Evolutionary conservation across 306 rosid species (phyloP), one percentile per base, ranked within the genome.

Genomic region (Spatholobus suberectus): DNA sequence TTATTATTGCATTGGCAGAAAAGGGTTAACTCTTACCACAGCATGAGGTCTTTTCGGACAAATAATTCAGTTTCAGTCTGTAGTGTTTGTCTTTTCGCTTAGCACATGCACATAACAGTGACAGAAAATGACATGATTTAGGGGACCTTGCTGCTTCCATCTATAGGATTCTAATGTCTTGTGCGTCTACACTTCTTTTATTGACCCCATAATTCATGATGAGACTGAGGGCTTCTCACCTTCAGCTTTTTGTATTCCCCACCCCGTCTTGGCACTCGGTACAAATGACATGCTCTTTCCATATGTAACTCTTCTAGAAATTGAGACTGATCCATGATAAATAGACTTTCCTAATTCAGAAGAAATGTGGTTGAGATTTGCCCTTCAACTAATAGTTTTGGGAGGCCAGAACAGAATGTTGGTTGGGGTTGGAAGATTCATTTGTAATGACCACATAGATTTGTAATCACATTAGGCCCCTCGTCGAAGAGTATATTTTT

Each of bases 61-160:
- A 49, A 71, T 71, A 51, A 44, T 34, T 83, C 29, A 8, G 72
- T 29, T n/a, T n/a, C n/a, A n/a, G 69, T 27, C 51, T n/a, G 32
- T 24, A 43, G 15, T 58, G 75, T 59, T 41, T 70, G 71, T 76
- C 72, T 62, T 85, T 52, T 81, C 80, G 47, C 29, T 76, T n/a
- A 10, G 58, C 73, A 84, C 69, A 74, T 75, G 87, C 83, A 54
- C 4, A 24, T 57, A 76, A 67, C 44, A 76, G 38, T 75, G 68
- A 24, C 46, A 66, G 81, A 47, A 58, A 75, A 62, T 75, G 85
- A 80, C 83, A 12, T 27, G 52, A 58, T 68, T 46, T 34, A 0
- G 10, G 78, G 83, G 54, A 9, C 55, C 52, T 46, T 34, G 27
- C 24, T 59, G 35, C 54, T 74, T 63, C 69, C 58, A 75, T 52